Evolutionary conservation across 225 moss, liverwort and hornwort genomes (phyloP).

Genomic region (Physcomitrium patens): DNA sequence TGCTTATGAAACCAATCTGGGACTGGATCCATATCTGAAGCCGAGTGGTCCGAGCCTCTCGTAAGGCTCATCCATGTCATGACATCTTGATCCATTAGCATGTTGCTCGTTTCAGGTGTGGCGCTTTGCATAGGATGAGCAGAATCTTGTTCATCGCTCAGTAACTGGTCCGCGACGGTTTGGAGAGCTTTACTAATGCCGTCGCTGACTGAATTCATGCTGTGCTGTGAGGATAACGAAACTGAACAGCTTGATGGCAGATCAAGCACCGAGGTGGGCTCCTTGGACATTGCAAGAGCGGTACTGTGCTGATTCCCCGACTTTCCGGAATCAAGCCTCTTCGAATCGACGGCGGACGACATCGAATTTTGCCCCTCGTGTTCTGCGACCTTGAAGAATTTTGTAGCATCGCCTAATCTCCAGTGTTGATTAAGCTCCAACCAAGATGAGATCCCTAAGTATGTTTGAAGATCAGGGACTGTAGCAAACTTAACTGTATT

Average conservation of each 20-base stretch:
- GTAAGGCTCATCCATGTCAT: constrained; percentile 38
- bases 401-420: too few species aligned
- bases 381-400: too few species aligned
- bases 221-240: constrained; percentile 41
- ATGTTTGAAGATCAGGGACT: too few species aligned
- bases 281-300: constrained; percentile 20
- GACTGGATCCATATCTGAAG: neutral
- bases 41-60: constrained; percentile 11
- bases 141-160: constrained; percentile 38
- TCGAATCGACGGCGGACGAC: constrained; percentile 3
- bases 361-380: too few species aligned
- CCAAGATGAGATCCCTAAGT: too few species aligned
- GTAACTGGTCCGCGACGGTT: constrained; percentile 30
- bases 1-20: neutral
- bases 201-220: constrained; percentile 37
- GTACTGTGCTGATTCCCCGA: neutral
- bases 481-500: too few species aligned
- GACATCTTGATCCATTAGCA: constrained; percentile 36
- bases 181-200: constrained; percentile 29
- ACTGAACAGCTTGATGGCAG: constrained; percentile 30
- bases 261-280: constrained; percentile 47
- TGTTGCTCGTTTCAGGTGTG: neutral
- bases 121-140: neutral
- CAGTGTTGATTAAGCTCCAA: too few species aligned
- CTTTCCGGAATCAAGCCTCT: constrained; percentile 12